These are phyloP conservation scores for Capsicum baccatum DNA, from an alignment of 257 asterid genomes.

Conservation along the genomic window DNA sequence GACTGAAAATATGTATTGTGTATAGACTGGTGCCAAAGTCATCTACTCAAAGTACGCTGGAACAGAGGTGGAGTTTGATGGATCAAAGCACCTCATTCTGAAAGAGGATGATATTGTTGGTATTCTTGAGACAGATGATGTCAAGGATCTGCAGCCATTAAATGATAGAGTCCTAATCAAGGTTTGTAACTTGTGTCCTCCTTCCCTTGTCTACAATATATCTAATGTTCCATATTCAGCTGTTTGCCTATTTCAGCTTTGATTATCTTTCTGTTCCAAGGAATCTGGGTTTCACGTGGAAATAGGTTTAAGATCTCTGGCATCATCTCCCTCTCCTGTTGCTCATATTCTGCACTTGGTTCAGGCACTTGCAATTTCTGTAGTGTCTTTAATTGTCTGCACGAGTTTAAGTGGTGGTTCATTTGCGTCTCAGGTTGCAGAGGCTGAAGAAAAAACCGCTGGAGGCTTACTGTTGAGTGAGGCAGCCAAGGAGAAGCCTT, in stretches of 20 bases:
- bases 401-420: neutral
- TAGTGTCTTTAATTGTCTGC: neutral
- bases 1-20: constrained; percentile 26
- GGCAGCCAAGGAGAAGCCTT: constrained; percentile 90
- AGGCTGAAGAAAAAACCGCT: constrained; percentile 80
- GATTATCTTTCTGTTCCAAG: constrained; percentile 9
- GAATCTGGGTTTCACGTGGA: neutral
- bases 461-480: constrained; percentile 90
- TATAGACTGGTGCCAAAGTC: constrained; percentile 79
- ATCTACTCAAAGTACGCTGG: constrained; percentile 96
- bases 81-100: constrained; percentile 75
- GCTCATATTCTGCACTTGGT: neutral
- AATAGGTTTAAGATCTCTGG: neutral
- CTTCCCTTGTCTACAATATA: constrained; percentile 1
- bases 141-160: constrained; percentile 84
- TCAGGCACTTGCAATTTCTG: neutral
- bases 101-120: constrained; percentile 98
- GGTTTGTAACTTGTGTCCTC: constrained; percentile 45
- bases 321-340: neutral
- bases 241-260: neutral
- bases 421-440: constrained; percentile 64
- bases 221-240: neutral
- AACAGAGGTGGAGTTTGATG: constrained; percentile 92
- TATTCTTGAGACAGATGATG: constrained; percentile 79
- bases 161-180: constrained; percentile 89